Conservation (phyloP, 768 basidiomycete species). For the Suillus brevipes region DNA sequence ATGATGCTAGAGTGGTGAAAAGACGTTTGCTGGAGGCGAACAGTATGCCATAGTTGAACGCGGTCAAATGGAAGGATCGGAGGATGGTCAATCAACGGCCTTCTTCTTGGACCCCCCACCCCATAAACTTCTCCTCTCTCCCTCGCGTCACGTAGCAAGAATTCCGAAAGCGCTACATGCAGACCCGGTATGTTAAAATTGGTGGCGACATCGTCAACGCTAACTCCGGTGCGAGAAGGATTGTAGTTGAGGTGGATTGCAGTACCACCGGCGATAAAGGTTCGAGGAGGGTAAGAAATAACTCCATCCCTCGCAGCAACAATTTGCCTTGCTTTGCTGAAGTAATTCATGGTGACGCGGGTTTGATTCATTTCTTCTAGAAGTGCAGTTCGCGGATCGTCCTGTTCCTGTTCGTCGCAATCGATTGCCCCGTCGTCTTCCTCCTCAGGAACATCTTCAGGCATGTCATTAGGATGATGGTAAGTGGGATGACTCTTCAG, state of each 20-base stretch:
- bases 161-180: background rate
- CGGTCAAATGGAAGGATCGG: conserved; percentile 1
- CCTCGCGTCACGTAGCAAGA: background rate
- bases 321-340: background rate
- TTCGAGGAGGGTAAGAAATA: background rate
- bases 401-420: no score
- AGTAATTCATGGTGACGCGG: background rate
- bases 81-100: background rate
- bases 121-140: background rate
- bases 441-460: no score
- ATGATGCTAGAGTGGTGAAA: background rate
- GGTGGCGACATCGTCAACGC: accelerated
- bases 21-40: background rate
- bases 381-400: no score
- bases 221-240: background rate
- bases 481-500: no score
- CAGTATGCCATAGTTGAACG: conserved; percentile 7
- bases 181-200: background rate
- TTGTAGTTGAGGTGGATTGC: background rate
- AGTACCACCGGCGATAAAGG: background rate
- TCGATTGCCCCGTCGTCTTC: no score
- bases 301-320: background rate
- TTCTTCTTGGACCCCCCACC: background rate
- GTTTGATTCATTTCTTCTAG: no score
- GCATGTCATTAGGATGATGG: no score